These are phyloP conservation scores for Boletus subparvulus DNA, from an alignment of 768 basidiomycete species.

Conservation along the genomic window DNA sequence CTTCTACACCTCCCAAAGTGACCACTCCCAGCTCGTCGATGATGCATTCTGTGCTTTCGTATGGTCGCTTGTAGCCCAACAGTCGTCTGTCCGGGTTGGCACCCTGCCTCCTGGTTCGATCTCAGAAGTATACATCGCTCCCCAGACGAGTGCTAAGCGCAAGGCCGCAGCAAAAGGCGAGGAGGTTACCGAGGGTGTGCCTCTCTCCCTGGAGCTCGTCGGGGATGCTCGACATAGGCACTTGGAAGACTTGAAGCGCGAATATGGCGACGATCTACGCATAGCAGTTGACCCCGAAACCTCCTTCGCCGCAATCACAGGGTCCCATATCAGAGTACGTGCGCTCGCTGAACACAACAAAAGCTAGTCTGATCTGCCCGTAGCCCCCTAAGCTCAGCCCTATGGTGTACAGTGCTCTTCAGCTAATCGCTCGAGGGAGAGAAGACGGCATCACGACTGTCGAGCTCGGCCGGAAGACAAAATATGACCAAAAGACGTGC, in stretches of 20 bases:
- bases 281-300: conserved; percentile 75
- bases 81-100: conserved; percentile 76
- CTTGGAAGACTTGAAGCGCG: conserved; percentile 53
- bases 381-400: conserved; percentile 80
- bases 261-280: conserved; percentile 64
- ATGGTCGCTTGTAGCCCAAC: conserved; percentile 76
- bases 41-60: conserved; percentile 76
- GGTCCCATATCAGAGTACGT: conserved; percentile 79
- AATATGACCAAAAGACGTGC: conserved; percentile 87
- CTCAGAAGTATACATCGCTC: conserved; percentile 76
- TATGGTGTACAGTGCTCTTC: conserved; percentile 82
- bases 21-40: conserved; percentile 60
- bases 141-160: conserved; percentile 64
- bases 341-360: neutral
- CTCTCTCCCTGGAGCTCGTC: conserved; percentile 51
- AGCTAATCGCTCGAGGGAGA: conserved; percentile 79
- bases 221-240: conserved; percentile 53
- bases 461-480: conserved; percentile 71
- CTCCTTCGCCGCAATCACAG: conserved; percentile 77
- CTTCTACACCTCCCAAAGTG: conserved; percentile 51
- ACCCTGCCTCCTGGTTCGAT: conserved; percentile 55
- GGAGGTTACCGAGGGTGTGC: conserved; percentile 41
- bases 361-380: conserved; percentile 6
- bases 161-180: conserved; percentile 62
- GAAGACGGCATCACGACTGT: conserved; percentile 77